phyloP scores from a whole-genome alignment of 2,329 filamentous ascomycete species.

The Ophiostoma tasmaniense region DNA sequence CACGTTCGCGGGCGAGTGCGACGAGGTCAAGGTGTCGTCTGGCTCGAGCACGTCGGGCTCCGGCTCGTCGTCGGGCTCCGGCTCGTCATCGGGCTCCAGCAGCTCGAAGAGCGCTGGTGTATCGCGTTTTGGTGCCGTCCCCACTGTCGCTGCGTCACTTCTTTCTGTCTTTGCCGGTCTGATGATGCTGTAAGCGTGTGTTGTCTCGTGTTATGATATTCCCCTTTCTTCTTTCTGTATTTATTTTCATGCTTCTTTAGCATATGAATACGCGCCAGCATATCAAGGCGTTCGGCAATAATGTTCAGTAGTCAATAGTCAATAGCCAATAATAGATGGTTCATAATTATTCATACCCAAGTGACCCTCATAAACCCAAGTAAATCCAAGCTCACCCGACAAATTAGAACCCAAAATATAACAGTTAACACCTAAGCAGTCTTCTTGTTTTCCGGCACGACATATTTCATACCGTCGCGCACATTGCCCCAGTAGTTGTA shows the following conservation, averaged over 20 bases:
- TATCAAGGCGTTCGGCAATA: neutral
- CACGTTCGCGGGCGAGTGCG: conserved; percentile 22
- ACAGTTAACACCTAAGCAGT: neutral
- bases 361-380: neutral
- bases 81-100: neutral
- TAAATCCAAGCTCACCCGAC: neutral
- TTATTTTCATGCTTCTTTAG: neutral
- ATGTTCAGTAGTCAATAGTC: neutral
- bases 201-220: conserved; percentile 2
- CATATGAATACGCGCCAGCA: neutral
- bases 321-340: neutral
- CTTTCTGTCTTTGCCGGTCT: neutral
- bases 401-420: neutral
- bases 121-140: neutral
- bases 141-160: neutral
- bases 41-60: neutral
- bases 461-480: conserved; percentile 19
- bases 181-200: neutral
- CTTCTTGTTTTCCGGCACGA: conserved; percentile 14
- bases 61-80: neutral
- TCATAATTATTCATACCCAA: neutral
- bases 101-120: neutral
- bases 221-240: neutral
- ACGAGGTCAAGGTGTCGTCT: neutral
- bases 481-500: conserved; percentile 24